phyloP scores from a whole-genome alignment of 805 yeast species.

The Candida parachauliodes region DNA sequence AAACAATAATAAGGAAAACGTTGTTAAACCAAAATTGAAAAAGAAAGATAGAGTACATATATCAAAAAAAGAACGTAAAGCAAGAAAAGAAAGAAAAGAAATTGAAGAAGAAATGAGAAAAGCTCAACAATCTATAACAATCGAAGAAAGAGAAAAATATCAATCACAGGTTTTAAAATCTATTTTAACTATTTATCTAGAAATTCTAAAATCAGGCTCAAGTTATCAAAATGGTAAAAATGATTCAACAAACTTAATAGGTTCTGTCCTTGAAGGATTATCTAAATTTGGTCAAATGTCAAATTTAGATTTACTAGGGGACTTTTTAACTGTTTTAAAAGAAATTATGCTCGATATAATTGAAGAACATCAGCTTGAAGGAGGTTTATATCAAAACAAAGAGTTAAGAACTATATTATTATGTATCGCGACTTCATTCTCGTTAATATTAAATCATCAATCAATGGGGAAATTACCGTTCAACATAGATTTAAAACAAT shows the following conservation, averaged over 20 bases:
- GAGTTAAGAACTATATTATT: conserved; percentile 72
- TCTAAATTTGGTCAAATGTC: conserved; percentile 90
- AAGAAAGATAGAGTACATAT: conserved; percentile 90
- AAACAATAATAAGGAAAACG: conserved; percentile 41
- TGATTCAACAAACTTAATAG: conserved; percentile 56
- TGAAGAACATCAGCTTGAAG: conserved; percentile 38
- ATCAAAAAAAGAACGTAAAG: conserved; percentile 86
- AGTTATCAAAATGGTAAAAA: conserved; percentile 38
- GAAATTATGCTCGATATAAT: conserved; percentile 64
- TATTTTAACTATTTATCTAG: conserved; percentile 70
- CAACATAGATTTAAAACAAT: conserved; percentile 66
- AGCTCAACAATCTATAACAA: conserved; percentile 85
- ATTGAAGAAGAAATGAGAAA: conserved; percentile 85
- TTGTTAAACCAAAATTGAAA: conserved; percentile 47
- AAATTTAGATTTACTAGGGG: conserved; percentile 89
- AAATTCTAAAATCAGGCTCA: conserved; percentile 55
- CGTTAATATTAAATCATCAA: conserved; percentile 72
- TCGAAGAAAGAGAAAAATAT: conserved; percentile 78
- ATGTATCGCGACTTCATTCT: conserved; percentile 86
- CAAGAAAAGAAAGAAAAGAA: conserved; percentile 76
- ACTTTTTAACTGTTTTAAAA: conserved; percentile 81
- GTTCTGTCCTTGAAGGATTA: conserved; percentile 86
- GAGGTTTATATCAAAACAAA: conserved; percentile 29
- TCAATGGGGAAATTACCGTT: conserved; percentile 58
- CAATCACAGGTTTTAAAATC: conserved; percentile 82